Conservation (phyloP, 768 basidiomycete genomes). For the Amanita brunnescens region DNA sequence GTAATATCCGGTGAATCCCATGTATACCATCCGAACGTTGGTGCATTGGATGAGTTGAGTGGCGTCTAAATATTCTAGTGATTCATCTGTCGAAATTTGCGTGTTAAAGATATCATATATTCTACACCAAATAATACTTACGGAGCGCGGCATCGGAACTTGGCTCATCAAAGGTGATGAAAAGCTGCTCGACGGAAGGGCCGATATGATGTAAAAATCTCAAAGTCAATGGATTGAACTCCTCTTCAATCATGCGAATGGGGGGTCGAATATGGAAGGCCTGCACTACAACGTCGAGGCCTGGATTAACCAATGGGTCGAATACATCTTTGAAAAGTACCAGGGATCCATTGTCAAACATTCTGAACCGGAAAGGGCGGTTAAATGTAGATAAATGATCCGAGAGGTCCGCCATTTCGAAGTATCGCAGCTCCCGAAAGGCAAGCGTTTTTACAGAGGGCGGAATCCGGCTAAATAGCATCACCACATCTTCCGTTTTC, state of each 20-base stretch:
- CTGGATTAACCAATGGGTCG: neutral
- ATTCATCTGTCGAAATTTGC: neutral
- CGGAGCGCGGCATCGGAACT: neutral
- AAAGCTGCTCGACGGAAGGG: neutral
- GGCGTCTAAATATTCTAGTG: no score
- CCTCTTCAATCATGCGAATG: no score
- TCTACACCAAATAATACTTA: no score
- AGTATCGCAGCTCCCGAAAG: neutral
- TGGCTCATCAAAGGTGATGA: neutral
- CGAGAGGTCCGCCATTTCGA: neutral
- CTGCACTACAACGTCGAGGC: no score
- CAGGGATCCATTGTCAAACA: neutral
- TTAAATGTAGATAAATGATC: neutral
- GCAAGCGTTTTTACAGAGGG: neutral
- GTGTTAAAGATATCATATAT: no score
- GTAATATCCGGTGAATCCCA: neutral
- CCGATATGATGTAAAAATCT: neutral
- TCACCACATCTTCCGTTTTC: neutral
- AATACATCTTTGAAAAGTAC: neutral
- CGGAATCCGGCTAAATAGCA: neutral
- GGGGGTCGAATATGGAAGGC: neutral
- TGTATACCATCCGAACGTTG: neutral
- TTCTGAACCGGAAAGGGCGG: neutral
- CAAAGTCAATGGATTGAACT: neutral
- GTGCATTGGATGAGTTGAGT: neutral